A percentile compares a stretch with the other conserved stretches of the same genome.
These are phyloP conservation scores for Penicillium mononematosum DNA, from an alignment of 495 filamentous ascomycete species.

Conservation along the genomic window DNA sequence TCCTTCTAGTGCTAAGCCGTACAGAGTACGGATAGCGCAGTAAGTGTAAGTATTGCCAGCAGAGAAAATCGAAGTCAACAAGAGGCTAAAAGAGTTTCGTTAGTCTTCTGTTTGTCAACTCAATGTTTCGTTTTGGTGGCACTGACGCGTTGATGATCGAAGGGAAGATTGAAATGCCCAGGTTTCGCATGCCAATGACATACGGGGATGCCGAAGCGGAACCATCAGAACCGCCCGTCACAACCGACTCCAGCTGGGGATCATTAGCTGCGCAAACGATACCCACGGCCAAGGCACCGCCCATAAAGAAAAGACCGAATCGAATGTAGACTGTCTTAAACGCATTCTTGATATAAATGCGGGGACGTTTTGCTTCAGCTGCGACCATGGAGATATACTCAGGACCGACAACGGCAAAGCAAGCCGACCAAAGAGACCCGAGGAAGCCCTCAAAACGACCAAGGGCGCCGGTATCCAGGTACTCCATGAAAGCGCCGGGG, in stretches of 20 bases:
- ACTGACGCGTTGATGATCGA: conserved; percentile 31
- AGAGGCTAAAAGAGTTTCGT: conserved; percentile 28
- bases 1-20: conserved; percentile 66
- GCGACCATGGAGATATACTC: conserved; percentile 82
- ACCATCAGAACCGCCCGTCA: conserved; percentile 30
- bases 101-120: neutral
- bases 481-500: conserved; percentile 40
- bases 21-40: conserved; percentile 72
- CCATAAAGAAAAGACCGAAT: conserved; percentile 71
- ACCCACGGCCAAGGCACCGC: conserved; percentile 66
- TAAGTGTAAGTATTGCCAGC: conserved; percentile 84
- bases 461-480: conserved; percentile 58
- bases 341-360: conserved; percentile 53
- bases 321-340: conserved; percentile 76
- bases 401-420: conserved; percentile 52
- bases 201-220: conserved; percentile 66
- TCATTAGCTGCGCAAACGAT: conserved; percentile 62
- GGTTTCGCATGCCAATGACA: conserved; percentile 77
- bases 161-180: conserved; percentile 52
- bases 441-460: conserved; percentile 74
- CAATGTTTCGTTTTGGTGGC: neutral
- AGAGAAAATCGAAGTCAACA: conserved; percentile 74
- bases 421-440: conserved; percentile 57
- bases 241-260: conserved; percentile 45
- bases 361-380: conserved; percentile 72